Base-by-base conservation (phyloP, 2,329 filamentous ascomycete genomes). In the Akanthomyces muscarius region DNA sequence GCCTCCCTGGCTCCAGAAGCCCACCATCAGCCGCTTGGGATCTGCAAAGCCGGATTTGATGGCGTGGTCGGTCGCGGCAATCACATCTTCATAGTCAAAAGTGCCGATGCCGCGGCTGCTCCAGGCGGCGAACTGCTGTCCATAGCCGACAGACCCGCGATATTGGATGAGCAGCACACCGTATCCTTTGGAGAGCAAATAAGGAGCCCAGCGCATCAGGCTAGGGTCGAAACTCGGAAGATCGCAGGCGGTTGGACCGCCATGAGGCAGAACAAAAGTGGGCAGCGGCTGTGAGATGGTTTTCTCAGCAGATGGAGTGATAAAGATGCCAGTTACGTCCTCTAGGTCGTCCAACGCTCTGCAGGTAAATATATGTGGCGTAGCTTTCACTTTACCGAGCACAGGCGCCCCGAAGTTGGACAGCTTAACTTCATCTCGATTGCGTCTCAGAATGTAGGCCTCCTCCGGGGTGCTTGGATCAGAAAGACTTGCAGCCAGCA, bases 1-100 rank as follows among this genome's bases (percentile, higher is more conserved):
- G 2, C 77, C 77, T 11, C 76, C 77, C 64, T 78, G 75, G 25
- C 70, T 73, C 68, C 69, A 76, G 0, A 77, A 76, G 2, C 73
- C 74, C 0, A 77, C 73, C 1, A 75, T 66, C 1, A 79, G 65
- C 2, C 68, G 69, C 2, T 71, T 54, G 0, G 65, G 42, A 36
- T 79, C 70, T 0, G 73, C 71, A 3, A 71, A 70, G 0, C 74
- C 72, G 5, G 68, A 45, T 18, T 68, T 66, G 55, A 79, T 70
- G 8, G 73, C 73, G 23, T 71, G 52, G 21, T 77, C 66, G 0
- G 72, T 74, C 38, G 76, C 65, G 0, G 72, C 67, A 0, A 78
- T 68, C 0, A 78, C 64, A 61, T 79, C 77, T 5, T 68, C 67
- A 56, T 78, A 73, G 64, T 78, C 77, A 8, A 70, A 66, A 25